A percentile compares a stretch with the other conserved stretches of the same genome.
Evolutionary conservation across 441 rosid genomes (phyloP).

Genomic region (Sinapis alba): DNA sequence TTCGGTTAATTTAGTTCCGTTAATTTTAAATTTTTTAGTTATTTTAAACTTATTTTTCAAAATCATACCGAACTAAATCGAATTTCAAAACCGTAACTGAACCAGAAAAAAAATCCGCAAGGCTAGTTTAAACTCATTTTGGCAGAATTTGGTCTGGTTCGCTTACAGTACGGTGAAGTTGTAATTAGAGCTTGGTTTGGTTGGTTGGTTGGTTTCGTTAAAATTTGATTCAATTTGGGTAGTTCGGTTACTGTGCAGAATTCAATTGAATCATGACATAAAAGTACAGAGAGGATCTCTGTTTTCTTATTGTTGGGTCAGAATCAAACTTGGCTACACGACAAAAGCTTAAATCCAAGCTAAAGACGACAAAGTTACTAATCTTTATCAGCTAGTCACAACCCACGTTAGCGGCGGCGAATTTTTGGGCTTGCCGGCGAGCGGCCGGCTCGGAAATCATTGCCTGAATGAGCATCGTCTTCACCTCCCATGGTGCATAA

Average conservation of each 20-base stretch:
- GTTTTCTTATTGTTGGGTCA: neutral
- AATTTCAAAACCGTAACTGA: too few species aligned
- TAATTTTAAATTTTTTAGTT: too few species aligned
- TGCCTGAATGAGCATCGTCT: slow-evolving; percentile 68
- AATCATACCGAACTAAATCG: too few species aligned
- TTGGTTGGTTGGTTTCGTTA: too few species aligned
- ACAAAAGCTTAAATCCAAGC: slow-evolving; percentile 19
- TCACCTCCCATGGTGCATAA: slow-evolving; percentile 79
- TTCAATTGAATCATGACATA: neutral
- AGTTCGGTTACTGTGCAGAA: neutral
- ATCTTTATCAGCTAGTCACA: slow-evolving; percentile 43
- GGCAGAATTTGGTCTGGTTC: too few species aligned
- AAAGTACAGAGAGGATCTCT: neutral
- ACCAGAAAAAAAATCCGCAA: too few species aligned
- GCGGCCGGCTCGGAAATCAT: slow-evolving; percentile 69
- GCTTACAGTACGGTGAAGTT: too few species aligned
- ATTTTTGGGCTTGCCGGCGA: slow-evolving; percentile 50
- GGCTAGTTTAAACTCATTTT: too few species aligned
- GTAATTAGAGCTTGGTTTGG: too few species aligned
- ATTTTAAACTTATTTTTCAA: too few species aligned
- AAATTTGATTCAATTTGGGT: neutral
- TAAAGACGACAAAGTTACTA: slow-evolving; percentile 2
- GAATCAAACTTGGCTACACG: slow-evolving; percentile 9
- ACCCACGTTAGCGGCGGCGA: slow-evolving; percentile 63
- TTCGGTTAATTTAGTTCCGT: too few species aligned